Evolutionary conservation across 768 basidiomycete species (phyloP), one percentile per base, ranked within the genome.

Genomic region (Mycena chlorophos): DNA sequence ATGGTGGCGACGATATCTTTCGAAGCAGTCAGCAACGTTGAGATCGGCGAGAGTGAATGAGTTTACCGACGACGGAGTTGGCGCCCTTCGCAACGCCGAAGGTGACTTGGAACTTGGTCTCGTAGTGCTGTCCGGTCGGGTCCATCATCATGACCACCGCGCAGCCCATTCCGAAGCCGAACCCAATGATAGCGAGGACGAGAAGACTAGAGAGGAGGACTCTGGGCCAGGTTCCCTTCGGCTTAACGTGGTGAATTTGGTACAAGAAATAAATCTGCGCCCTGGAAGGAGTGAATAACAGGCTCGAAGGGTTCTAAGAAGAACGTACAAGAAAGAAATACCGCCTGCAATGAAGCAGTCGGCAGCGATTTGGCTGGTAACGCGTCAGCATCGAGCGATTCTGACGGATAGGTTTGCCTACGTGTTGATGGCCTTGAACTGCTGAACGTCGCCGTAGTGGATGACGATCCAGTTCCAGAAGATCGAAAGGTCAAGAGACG

Each of bases 191-290:
- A 27, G 48, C 2, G 27, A 52, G 26, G 37, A 8, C 12, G 13
- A 48, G 52, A n/a, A 58, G 13, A 26, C 29, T n/a, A 12, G 19
- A 31, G 19, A 58, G 37, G 8, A 50, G 6, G 5, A 54, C 16
- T 10, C 54, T 48, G 2, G 26, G 43, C 12, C 29, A 5, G 0
- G 30, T 17, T 2, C 57, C 57, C 8, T 31, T 26, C n/a, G 57
- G 52, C 39, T 54, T 58, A 2, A 58, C 57, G 8, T 54, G 31
- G 28, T 49, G 49, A 47, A 58, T 58, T 30, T 58, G 57, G 37
- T 13, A 13, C 3, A 58, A n/a, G 48, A 58, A 58, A 20, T 53
- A 58, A 5, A 58, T 48, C 42, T 58, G 57, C 17, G 52, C 57
- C 20, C 56, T 57, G 28, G 14, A 28, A 25, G n/a, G 3, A 42